phyloP scores from a whole-genome alignment of 306 rosid genomes.

The Acacia melanoxylon region DNA sequence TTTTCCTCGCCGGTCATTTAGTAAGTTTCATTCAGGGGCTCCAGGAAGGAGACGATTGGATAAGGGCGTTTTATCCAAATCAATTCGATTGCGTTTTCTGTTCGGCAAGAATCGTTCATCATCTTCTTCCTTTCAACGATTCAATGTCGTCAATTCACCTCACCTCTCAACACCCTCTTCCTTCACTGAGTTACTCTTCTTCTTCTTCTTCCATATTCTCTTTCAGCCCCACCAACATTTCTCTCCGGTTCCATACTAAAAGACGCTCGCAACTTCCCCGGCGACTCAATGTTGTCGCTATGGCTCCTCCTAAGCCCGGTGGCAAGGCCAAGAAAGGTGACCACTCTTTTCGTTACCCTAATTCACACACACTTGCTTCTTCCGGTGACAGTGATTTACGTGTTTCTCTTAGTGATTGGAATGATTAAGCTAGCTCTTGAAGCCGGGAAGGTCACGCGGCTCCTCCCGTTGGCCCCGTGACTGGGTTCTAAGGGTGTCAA shows the following conservation, averaged over 20 bases:
- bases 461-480: constrained; percentile 98
- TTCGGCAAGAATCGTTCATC: not conserved
- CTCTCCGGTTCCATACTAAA: constrained; percentile 24
- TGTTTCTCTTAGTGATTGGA: constrained; percentile 65
- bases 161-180: constrained; percentile 19
- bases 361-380: not conserved
- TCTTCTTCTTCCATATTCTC: constrained; percentile 61
- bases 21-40: not conserved
- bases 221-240: constrained; percentile 31
- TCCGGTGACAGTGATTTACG: not conserved
- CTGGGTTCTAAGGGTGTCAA: constrained; percentile 97
- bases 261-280: constrained; percentile 38
- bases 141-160: constrained; percentile 67
- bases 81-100: no score
- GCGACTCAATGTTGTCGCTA: constrained; percentile 65
- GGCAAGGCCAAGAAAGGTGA: constrained; percentile 90
- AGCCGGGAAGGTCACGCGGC: constrained; percentile 99
- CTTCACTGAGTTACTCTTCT: constrained; percentile 30
- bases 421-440: constrained; percentile 90
- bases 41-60: not conserved
- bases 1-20: no score
- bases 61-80: constrained; percentile 7
- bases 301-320: constrained; percentile 97
- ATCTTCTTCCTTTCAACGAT: not conserved
- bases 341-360: not conserved